A percentile compares a stretch with the other conserved stretches of the same genome.
Conservation (phyloP, 2,329 filamentous ascomycete genomes). For the Colletotrichum liriopes region DNA sequence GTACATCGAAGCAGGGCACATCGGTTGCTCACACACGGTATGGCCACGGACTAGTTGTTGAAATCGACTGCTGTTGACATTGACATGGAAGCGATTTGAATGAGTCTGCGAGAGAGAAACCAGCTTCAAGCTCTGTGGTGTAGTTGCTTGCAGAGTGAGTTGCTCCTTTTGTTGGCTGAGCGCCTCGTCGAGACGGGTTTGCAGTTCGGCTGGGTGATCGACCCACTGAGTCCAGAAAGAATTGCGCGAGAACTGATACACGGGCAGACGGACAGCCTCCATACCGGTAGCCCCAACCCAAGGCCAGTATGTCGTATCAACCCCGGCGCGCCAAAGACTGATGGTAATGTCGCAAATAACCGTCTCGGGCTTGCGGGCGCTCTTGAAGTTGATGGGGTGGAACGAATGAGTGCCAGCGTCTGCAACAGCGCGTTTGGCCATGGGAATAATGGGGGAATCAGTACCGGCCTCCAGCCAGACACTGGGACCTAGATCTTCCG, state of each 20-base stretch:
- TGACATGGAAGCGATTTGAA: not conserved
- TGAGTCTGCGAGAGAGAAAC: not conserved
- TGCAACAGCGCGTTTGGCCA: not conserved
- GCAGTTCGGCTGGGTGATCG: not conserved
- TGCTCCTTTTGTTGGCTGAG: not conserved
- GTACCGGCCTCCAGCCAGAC: conserved; percentile 1
- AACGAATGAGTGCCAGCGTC: not conserved
- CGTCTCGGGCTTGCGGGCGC: not conserved
- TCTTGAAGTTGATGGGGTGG: not conserved
- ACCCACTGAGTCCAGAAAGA: not conserved
- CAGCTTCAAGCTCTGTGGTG: not conserved
- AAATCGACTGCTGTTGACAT: not conserved
- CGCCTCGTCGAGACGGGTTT: not conserved
- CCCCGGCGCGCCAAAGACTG: not conserved
- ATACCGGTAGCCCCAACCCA: not conserved
- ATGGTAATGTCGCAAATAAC: not conserved
- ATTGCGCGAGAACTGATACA: not conserved
- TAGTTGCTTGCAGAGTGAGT: not conserved
- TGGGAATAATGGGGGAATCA: not conserved
- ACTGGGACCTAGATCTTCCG: not conserved
- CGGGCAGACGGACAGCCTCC: not conserved
- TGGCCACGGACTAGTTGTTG: not conserved
- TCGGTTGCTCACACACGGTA: not conserved
- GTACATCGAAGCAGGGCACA: conserved; percentile 1
- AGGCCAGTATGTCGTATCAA: conserved; percentile 1